phyloP scores from a whole-genome alignment of 495 filamentous ascomycete genomes.

The Thermochaetoides thermophila region DNA sequence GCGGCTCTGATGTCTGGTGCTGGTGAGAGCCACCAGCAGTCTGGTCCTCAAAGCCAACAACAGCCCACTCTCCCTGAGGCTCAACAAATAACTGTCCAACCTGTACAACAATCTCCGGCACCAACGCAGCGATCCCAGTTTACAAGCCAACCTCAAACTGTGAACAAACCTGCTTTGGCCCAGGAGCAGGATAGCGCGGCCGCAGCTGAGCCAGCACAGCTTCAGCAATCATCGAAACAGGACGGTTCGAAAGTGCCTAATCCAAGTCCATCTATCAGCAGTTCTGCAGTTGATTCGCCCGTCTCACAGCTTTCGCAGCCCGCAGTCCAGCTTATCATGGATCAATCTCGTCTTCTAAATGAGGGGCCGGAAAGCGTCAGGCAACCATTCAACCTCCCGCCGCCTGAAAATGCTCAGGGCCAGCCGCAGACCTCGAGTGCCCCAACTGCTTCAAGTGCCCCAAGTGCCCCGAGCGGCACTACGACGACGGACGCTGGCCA shows the following conservation, averaged over 20 bases:
- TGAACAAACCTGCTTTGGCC: not conserved
- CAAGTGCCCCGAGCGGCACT: conserved; percentile 1
- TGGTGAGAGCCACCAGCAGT: too few species aligned
- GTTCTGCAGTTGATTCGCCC: conserved; percentile 11
- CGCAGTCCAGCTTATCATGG: conserved; percentile 4
- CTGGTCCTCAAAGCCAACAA: too few species aligned
- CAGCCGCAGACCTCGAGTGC: too few species aligned
- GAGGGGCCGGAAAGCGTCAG: conserved; percentile 11
- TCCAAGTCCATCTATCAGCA: too few species aligned
- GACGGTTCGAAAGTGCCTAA: conserved; percentile 2
- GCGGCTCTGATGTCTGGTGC: too few species aligned
- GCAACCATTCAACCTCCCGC: conserved; percentile 7
- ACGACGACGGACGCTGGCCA: conserved; percentile 2
- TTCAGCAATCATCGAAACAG: conserved; percentile 4
- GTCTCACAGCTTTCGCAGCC: conserved; percentile 13
- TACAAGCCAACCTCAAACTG: conserved; percentile 4
- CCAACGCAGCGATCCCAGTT: conserved; percentile 6
- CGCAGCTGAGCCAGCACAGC: conserved; percentile 4
- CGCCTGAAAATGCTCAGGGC: conserved; percentile 1
- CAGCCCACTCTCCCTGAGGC: not conserved
- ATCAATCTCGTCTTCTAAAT: conserved; percentile 9
- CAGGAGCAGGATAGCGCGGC: conserved; percentile 2
- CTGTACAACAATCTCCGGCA: conserved; percentile 1
- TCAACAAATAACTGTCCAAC: too few species aligned
- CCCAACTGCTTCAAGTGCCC: not conserved